A percentile compares a stretch with the other conserved stretches of the same genome.
Conservation (phyloP, 257 asterid genomes). For the Solanum pinnatisectum region DNA sequence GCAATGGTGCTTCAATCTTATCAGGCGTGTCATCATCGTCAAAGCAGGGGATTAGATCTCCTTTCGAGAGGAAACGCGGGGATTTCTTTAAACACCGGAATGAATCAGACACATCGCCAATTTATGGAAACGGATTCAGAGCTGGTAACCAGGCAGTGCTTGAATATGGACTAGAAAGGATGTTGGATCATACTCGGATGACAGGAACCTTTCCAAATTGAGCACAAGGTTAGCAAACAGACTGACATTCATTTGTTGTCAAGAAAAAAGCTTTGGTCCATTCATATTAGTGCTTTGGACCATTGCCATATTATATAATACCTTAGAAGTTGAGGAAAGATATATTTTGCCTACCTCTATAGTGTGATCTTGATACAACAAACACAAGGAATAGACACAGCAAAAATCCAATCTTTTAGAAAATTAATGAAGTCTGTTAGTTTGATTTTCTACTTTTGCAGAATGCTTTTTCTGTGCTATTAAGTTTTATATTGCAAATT, state of each 20-base stretch:
- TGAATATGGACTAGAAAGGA: slow-evolving; percentile 54
- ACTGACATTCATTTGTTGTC: slow-evolving; percentile 4
- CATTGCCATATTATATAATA: neutral
- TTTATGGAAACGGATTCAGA: slow-evolving; percentile 81
- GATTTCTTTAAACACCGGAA: slow-evolving; percentile 79
- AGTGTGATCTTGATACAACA: neutral
- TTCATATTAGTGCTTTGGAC: neutral
- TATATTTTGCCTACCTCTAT: neutral
- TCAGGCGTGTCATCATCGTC: slow-evolving; percentile 24
- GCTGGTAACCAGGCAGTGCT: slow-evolving; percentile 65
- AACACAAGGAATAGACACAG: neutral
- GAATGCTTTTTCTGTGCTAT: neutral
- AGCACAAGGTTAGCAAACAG: neutral
- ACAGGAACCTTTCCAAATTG: slow-evolving; percentile 65
- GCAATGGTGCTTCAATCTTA: slow-evolving; percentile 33
- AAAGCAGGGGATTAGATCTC: slow-evolving; percentile 33
- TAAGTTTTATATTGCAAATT: neutral
- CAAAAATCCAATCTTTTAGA: neutral
- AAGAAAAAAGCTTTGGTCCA: slow-evolving; percentile 6
- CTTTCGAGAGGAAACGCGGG: slow-evolving; percentile 64
- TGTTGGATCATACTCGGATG: slow-evolving; percentile 60
- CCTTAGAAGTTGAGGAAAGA: neutral
- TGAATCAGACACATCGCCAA: slow-evolving; percentile 65
- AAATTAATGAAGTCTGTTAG: neutral
- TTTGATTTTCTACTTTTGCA: neutral